Evolutionary conservation across 208 protist genomes (phyloP).

Genomic region (Angomonas desouzai): DNA sequence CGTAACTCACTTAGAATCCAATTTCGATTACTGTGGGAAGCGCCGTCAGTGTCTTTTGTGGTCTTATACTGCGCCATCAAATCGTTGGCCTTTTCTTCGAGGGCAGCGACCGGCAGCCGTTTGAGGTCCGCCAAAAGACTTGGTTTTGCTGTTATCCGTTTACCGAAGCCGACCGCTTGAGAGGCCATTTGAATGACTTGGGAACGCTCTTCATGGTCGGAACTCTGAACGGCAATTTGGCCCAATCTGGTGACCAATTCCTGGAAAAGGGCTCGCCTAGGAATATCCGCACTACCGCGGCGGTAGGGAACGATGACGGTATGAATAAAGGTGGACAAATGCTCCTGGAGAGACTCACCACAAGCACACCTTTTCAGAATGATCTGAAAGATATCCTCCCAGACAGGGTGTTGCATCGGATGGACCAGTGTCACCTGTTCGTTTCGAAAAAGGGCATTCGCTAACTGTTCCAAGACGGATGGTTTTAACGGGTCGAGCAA

Average conservation of each 20-base stretch:
- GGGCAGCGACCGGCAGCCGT: slow-evolving; percentile 41
- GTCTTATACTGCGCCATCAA: slow-evolving; percentile 63
- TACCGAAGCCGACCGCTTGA: slow-evolving; percentile 73
- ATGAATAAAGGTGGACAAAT: slow-evolving; percentile 79
- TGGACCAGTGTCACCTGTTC: slow-evolving; percentile 80
- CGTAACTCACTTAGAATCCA: slow-evolving; percentile 83
- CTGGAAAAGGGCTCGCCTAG: slow-evolving; percentile 73
- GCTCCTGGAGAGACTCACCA: slow-evolving; percentile 85
- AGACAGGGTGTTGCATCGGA: slow-evolving; percentile 88
- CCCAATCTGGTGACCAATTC: slow-evolving; percentile 70
- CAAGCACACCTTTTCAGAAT: slow-evolving; percentile 53
- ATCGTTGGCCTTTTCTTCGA: slow-evolving; percentile 69
- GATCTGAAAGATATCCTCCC: slow-evolving; percentile 77
- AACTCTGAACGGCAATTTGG: slow-evolving; percentile 68
- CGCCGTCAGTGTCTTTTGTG: slow-evolving; percentile 47
- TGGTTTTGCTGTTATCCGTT: slow-evolving; percentile 55
- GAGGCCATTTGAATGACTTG: slow-evolving; percentile 75
- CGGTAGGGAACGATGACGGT: slow-evolving; percentile 82
- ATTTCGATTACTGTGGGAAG: slow-evolving; percentile 64
- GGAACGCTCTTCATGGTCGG: slow-evolving; percentile 57
- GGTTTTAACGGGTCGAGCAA: slow-evolving; percentile 72
- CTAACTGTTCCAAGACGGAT: slow-evolving; percentile 71
- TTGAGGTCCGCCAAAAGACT: slow-evolving; percentile 65
- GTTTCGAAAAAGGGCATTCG: slow-evolving; percentile 80
- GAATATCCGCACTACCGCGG: slow-evolving; percentile 72